Evolutionary conservation across 208 protist species (phyloP).

Genomic region (Trypanosoma conorhini): DNA sequence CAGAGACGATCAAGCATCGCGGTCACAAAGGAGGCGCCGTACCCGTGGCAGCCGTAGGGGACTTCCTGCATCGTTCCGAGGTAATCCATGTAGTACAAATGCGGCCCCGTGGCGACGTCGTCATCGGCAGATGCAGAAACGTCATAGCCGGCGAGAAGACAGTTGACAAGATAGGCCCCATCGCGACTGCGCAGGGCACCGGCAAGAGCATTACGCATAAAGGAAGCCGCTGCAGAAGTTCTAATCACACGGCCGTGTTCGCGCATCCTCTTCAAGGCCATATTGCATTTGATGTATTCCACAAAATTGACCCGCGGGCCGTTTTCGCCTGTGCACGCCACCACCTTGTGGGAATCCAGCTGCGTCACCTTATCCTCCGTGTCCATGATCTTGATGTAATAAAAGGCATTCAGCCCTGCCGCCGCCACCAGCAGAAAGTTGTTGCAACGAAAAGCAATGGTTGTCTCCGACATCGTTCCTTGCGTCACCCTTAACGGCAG

Average conservation of each 20-base stretch:
- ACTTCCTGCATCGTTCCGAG: conserved; percentile 91
- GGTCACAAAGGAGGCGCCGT: conserved; percentile 91
- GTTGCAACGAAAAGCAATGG: conserved; percentile 88
- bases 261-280: conserved; percentile 84
- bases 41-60: conserved; percentile 93
- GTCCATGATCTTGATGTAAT: conserved; percentile 94
- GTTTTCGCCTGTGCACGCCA: conserved; percentile 88
- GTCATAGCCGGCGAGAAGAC: conserved; percentile 93
- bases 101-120: conserved; percentile 50
- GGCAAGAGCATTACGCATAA: conserved; percentile 86
- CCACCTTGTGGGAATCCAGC: conserved; percentile 87
- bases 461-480: conserved; percentile 77
- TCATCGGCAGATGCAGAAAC: conserved; percentile 68
- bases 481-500: conserved; percentile 6
- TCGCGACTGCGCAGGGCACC: conserved; percentile 79
- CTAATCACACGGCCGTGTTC: conserved; percentile 82
- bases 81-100: conserved; percentile 96
- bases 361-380: conserved; percentile 93
- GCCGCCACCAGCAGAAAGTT: conserved; percentile 85
- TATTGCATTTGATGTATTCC: conserved; percentile 94
- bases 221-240: conserved; percentile 86
- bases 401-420: conserved; percentile 83
- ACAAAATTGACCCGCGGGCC: conserved; percentile 92
- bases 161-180: conserved; percentile 89
- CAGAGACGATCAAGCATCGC: conserved; percentile 91